Base-by-base conservation (phyloP, 228 moss, liverwort and hornwort genomes). In the Sphagnum magellanicum region DNA sequence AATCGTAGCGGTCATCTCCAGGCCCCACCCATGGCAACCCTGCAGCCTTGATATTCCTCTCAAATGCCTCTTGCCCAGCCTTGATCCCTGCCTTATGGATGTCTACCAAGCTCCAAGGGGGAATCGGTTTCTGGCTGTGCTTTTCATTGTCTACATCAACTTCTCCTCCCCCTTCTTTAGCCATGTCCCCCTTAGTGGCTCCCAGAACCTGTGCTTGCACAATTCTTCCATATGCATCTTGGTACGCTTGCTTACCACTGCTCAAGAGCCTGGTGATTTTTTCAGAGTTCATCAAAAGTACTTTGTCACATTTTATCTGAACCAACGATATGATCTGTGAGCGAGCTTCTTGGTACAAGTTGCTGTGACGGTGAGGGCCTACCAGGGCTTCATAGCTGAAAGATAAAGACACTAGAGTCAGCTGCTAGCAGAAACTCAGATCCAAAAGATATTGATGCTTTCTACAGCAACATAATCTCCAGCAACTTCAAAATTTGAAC, bases 1-100 rank as follows among this genome's bases (percentile, higher is more conserved):
- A 95, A 68, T 95, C 95, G 53, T 92, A 95, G 72, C 84, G 90
- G 13, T 95, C 92, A 74, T 92, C 86, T 65, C 95, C 95, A 59
- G 90, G 79, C 16, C 95, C 90, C 51, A 95, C 85, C 95, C 95
- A 95, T 59, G 90, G 89, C 65, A 92, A 77, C 14, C 87, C 90
- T 69, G 87, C 89, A 73, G 82, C 82, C 77, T 84, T 82, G 49
- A 95, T 85, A 68, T 70, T 75, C 52, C 82, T 86, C 75, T 92
- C 92, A 60, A 95, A 90, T 49, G 80, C 89, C 65, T 81, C 82
- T 78, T 90, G 84, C n/a, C 83, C 88, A 70, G 73, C 69, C 73
- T 92, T 95, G 57, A 81, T 84, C 64, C 80, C 88, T 59, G 72
- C 72, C 77, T 90, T 95, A 69, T 83, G 82, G 61, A 92, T 83